Evolutionary conservation across 1,139 yeast genomes (phyloP), one percentile per base, ranked within the genome.

Genomic region (Magnusiomyces sp.): DNA sequence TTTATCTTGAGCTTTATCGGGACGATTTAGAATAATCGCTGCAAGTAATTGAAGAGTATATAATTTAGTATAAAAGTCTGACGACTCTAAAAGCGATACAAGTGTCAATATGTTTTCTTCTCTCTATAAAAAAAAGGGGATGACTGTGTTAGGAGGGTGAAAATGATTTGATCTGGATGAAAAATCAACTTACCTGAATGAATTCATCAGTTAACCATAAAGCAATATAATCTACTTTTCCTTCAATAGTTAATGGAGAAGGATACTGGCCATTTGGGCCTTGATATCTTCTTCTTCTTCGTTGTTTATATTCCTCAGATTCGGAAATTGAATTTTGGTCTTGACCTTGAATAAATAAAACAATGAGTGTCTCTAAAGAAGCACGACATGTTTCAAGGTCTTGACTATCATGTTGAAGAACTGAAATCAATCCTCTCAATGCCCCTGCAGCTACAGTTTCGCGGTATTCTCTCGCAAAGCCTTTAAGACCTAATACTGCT

Each of bases 151-250:
- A n/a, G 3, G 3, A 23, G 7, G 10, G 34, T 13, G 5, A 2
- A 23, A 16, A 40, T 40, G 20, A 7, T 2, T 19, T 31, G 17
- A 11, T 40, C 31, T 19, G 31, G 5, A 41, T 32, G 13, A 11
- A 42, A 10, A 20, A 43, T 27, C 11, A 29, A 29, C 58, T 14
- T 50, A 59, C 76, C 62, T 87, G 94, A 1, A 92, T 85, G 59
- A 94, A 73, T 58, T 89, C 97, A 67, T 94, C 98, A 0, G 97
- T 89, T 40, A 94, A 84, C 96, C 97, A 90, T 54, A 89, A 70
- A 0, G 96, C 86, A 58, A 94, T 86, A 60, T 88, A 95, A 62
- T 92, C 97, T 14, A 79, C 77, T 32, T 68, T 63, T 7, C 63
- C 55, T 19, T 54, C 55, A 37, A 50, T 43, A 27, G 85, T 70